Percentiles rank a stretch among this genome's conserved stretches.
These are phyloP conservation scores for Wickerhamiella australiensis DNA, from an alignment of 805 yeast species.

Conservation along the genomic window DNA sequence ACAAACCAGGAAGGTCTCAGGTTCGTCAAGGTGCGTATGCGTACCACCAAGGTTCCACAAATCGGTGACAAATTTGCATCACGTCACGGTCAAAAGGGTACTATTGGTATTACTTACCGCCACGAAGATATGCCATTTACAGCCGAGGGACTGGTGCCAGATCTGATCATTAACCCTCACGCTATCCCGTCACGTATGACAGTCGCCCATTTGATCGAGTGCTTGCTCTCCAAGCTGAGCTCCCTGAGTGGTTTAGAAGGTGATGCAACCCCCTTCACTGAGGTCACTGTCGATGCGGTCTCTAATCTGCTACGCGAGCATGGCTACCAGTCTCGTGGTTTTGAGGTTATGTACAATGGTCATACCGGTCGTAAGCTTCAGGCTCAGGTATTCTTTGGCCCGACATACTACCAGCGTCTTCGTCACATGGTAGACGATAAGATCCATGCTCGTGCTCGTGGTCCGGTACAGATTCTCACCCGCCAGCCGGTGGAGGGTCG, in stretches of 20 bases:
- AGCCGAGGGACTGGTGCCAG: constrained; percentile 92
- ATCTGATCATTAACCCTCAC: constrained; percentile 93
- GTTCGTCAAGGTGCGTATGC: constrained; percentile 95
- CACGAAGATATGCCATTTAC: constrained; percentile 99
- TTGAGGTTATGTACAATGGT: constrained; percentile 97
- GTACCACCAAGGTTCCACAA: constrained; percentile 97
- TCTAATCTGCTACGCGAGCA: constrained; percentile 85
- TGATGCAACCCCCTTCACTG: constrained; percentile 98
- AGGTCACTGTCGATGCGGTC: constrained; percentile 94
- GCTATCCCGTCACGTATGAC: constrained; percentile 99
- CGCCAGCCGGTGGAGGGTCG: constrained; percentile 99
- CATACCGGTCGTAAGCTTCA: constrained; percentile 95
- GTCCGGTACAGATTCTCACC: constrained; percentile 94
- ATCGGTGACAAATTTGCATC: constrained; percentile 99
- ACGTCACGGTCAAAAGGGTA: constrained; percentile 99
- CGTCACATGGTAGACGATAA: constrained; percentile 99
- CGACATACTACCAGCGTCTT: constrained; percentile 95
- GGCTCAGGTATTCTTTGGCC: constrained; percentile 99
- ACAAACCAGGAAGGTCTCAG: constrained; percentile 97
- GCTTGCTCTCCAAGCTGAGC: constrained; percentile 89
- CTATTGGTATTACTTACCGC: constrained; percentile 96
- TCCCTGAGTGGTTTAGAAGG: constrained; percentile 94
- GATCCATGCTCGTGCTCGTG: constrained; percentile 98
- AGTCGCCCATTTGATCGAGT: constrained; percentile 97
- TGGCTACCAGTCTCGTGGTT: constrained; percentile 96